A percentile compares a stretch with the other conserved stretches of the same genome.
These are phyloP conservation scores for Rhynchosporium secalis DNA, from an alignment of 2,329 filamentous ascomycete species.

Conservation along the genomic window DNA sequence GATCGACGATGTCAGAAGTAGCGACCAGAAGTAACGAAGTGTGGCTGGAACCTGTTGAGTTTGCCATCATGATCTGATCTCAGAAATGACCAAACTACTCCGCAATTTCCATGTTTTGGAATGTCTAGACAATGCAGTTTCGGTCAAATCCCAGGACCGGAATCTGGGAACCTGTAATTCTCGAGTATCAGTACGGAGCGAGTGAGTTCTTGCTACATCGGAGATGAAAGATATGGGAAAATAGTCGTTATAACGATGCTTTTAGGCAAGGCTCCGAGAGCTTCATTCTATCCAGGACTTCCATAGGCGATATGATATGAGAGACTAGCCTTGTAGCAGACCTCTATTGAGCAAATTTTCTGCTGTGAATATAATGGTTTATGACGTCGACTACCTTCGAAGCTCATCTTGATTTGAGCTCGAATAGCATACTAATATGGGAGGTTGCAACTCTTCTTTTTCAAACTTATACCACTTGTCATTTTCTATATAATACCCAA, in stretches of 20 bases:
- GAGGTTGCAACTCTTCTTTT: constrained; percentile 8
- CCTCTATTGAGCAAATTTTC: background rate
- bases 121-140: background rate
- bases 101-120: constrained; percentile 9
- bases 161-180: background rate
- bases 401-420: constrained; percentile 1
- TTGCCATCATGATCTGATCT: background rate
- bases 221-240: constrained; percentile 1
- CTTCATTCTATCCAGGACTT: constrained; percentile 1
- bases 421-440: constrained; percentile 6
- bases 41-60: constrained; percentile 7
- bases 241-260: constrained; percentile 4
- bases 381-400: constrained; percentile 24
- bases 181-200: too few relatives aligned
- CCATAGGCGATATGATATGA: background rate
- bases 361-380: background rate
- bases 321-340: constrained; percentile 14
- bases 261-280: constrained; percentile 2
- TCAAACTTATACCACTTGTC: constrained; percentile 10
- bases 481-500: constrained; percentile 5
- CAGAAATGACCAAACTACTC: constrained; percentile 6
- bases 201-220: background rate
- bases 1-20: constrained; percentile 8
- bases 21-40: background rate
- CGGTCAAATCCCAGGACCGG: background rate